Conservation (phyloP, 2,329 filamentous ascomycete genomes). For the Penicillium occitanis region DNA sequence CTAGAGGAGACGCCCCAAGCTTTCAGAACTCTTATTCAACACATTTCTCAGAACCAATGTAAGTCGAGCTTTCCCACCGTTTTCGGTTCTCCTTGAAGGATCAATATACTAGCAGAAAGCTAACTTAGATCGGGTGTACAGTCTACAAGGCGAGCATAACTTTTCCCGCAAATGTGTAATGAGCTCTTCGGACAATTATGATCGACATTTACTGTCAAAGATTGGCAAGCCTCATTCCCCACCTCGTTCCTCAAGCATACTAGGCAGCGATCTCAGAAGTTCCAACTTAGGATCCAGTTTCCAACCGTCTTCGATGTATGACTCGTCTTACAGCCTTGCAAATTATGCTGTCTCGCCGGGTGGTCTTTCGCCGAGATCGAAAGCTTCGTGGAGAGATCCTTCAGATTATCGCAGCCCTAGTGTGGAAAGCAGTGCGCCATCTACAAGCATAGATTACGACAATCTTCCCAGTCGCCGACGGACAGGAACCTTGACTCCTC, state of each 20-base stretch:
- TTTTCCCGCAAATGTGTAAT: conserved; percentile 59
- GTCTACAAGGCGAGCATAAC: conserved; percentile 60
- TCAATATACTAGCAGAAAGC: not conserved
- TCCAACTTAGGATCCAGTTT: conserved; percentile 27
- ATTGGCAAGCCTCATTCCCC: conserved; percentile 61
- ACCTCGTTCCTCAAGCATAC: conserved; percentile 44
- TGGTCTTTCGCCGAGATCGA: conserved; percentile 43
- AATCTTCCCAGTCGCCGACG: conserved; percentile 45
- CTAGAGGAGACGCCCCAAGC: conserved; percentile 32
- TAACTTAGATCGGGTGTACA: conserved; percentile 28
- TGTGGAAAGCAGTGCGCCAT: conserved; percentile 43
- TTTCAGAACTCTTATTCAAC: conserved; percentile 36
- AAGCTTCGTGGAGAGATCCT: conserved; percentile 44
- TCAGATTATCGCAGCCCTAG: conserved; percentile 45
- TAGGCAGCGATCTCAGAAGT: conserved; percentile 32
- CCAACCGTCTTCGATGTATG: conserved; percentile 12
- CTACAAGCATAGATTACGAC: conserved; percentile 43
- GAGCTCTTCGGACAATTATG: conserved; percentile 61
- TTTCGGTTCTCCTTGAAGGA: not conserved
- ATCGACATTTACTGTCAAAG: conserved; percentile 61
- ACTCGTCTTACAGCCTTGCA: conserved; percentile 33
- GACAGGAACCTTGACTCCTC: conserved; percentile 49
- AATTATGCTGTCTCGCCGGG: conserved; percentile 39
- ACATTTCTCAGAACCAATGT: conserved; percentile 34
- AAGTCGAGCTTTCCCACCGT: conserved; percentile 24